Percentiles rank a stretch among this genome's conserved stretches.
These are phyloP conservation scores for Rhinocladiella similis DNA, from an alignment of 2,329 filamentous ascomycete genomes.

Conservation along the genomic window DNA sequence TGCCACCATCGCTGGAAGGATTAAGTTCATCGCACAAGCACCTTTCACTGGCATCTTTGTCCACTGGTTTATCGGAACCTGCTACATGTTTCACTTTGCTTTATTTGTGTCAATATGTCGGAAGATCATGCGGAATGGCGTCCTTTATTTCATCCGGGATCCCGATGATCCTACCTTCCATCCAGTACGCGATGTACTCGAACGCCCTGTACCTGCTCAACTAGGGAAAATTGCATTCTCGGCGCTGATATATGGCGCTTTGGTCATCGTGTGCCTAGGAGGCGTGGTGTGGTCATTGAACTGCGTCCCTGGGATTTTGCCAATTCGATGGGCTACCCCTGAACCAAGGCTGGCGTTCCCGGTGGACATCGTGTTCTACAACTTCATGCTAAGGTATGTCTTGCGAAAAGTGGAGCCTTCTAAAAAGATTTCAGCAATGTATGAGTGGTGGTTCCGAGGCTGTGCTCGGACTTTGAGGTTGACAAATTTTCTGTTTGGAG, in stretches of 20 bases:
- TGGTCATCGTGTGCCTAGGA: slow-evolving; percentile 90
- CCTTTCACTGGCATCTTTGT: slow-evolving; percentile 92
- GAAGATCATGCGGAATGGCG: slow-evolving; percentile 93
- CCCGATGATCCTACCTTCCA: slow-evolving; percentile 98
- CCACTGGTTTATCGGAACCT: slow-evolving; percentile 98
- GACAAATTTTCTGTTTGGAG: slow-evolving; percentile 90
- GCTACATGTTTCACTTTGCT: slow-evolving; percentile 99
- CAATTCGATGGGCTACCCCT: slow-evolving; percentile 90
- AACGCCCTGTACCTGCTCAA: slow-evolving; percentile 88
- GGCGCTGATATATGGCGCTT: slow-evolving; percentile 87
- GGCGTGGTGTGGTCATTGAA: slow-evolving; percentile 77
- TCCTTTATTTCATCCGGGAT: slow-evolving; percentile 96
- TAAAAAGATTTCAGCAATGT: slow-evolving; percentile 79
- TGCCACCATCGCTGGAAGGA: slow-evolving; percentile 72
- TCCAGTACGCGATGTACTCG: slow-evolving; percentile 92
- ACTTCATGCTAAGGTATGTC: slow-evolving; percentile 88
- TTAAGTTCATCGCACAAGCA: slow-evolving; percentile 74
- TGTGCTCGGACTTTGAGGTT: slow-evolving; percentile 79
- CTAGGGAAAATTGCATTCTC: slow-evolving; percentile 95
- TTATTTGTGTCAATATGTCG: slow-evolving; percentile 98
- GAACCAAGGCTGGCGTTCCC: slow-evolving; percentile 93
- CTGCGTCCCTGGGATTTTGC: slow-evolving; percentile 67
- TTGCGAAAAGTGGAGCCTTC: slow-evolving; percentile 83
- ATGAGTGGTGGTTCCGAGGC: slow-evolving; percentile 92
- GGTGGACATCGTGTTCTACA: slow-evolving; percentile 91